Conservation (phyloP, 768 basidiomycete species). For the Calocybe indica region DNA sequence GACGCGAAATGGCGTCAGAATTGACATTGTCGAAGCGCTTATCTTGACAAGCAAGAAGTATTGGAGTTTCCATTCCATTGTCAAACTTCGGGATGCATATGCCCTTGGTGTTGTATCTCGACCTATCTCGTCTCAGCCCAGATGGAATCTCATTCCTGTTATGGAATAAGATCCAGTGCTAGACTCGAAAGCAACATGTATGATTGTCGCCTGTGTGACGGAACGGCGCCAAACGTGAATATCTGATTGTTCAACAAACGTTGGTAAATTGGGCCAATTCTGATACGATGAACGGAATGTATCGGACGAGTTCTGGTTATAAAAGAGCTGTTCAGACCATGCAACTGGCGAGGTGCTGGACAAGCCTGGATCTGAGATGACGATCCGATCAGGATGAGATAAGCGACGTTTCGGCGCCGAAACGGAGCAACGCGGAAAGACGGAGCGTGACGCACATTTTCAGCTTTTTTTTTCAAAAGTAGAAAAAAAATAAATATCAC, state of each 20-base stretch:
- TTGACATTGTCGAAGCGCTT: no score
- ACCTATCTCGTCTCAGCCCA: not conserved
- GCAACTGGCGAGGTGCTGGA: not conserved
- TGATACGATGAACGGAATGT: no score
- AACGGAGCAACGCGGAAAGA: constrained; percentile 4
- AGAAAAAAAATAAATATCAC: not conserved
- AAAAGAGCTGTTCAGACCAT: no score
- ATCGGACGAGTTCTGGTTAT: no score
- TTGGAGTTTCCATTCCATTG: not conserved
- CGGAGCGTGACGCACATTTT: not conserved
- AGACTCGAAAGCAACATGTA: no score
- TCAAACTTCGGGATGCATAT: not conserved
- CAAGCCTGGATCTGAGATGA: not conserved
- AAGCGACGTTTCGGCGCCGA: constrained; percentile 1
- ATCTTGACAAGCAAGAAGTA: no score
- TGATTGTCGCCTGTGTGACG: no score
- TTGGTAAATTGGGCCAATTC: no score
- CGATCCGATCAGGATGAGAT: no score
- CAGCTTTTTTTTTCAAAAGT: not conserved
- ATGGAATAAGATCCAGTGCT: not conserved
- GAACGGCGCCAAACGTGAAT: no score
- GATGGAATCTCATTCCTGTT: not conserved
- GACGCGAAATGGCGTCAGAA: no score
- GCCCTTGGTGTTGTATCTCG: not conserved
- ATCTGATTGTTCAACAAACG: no score